Base-by-base conservation (phyloP, 2,329 filamentous ascomycete genomes). In the Monilinia aucupariae region DNA sequence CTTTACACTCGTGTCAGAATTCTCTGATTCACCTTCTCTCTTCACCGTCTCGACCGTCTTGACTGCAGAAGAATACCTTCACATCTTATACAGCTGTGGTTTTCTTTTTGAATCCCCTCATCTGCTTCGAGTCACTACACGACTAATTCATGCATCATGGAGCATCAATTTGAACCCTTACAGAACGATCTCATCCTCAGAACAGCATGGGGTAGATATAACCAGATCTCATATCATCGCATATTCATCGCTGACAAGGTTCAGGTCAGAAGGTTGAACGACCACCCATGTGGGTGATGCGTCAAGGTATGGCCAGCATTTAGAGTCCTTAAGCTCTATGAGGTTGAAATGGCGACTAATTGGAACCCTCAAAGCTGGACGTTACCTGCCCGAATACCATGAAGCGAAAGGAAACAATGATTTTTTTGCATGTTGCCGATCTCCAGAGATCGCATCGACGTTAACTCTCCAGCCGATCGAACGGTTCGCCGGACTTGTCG, bases 201-300 rank as follows among this genome's bases (percentile, higher is more conserved):
- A 74, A 90, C 93, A 70, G 94, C 94, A 69, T 85, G 89, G 83
- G 94, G 92, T 96, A 66, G 61, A 55, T 53, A 56, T 30, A 12
- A 30, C 17, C 13, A 47, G 60, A 6, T 30, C 55, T 61, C 4
- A 20, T 15, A 9, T 17, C 13, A 22, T 27, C 7, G 5, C 49
- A 47, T n/a, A 12, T 13, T 45, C 15, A 27, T 27, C 48, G 50
- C 50, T 61, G 45, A 71, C 68, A 65, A 63, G 66, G 63, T 62
- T 60, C 73, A 96, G 92, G 93, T 75, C 84, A 97, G 78, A 87
- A 87, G 75, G 90, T 97, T 69, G 92, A 97, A 78, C 87, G 94
- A 68, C 90, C 94, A 66, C 94, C 94, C 64, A 91, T 96, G 81
- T 99, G 94, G 94, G 92, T 99, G 75, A 99, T 99, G 94, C 90